Percentiles rank a stretch among this genome's conserved stretches.
Conservation (phyloP, 495 filamentous ascomycete genomes). For the Melanomma pulvis-pyrius region DNA sequence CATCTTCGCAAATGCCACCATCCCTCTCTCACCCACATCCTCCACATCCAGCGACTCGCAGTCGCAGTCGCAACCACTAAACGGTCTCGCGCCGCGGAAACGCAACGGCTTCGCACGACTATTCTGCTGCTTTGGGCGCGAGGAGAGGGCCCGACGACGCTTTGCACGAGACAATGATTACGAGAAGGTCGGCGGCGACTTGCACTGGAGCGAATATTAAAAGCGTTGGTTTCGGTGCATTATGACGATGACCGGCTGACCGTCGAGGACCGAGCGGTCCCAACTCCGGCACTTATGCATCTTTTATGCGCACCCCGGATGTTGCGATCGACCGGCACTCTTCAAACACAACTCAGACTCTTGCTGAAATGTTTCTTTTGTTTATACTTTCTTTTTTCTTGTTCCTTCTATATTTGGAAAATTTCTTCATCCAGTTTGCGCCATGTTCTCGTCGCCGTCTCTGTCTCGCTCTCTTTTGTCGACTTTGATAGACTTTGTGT, state of each 20-base stretch:
- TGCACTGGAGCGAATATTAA: conserved; percentile 25
- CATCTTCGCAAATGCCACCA: conserved; percentile 30
- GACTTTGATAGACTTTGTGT: neutral
- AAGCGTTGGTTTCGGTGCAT: neutral
- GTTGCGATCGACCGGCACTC: conserved; percentile 3
- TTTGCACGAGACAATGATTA: conserved; percentile 6
- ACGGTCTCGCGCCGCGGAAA: conserved; percentile 12
- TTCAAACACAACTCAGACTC: neutral
- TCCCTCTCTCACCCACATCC: conserved; percentile 23
- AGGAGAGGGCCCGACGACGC: conserved; percentile 15
- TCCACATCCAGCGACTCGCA: neutral
- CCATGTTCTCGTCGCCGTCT: neutral
- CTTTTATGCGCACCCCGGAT: neutral
- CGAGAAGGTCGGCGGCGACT: conserved; percentile 14
- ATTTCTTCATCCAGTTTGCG: neutral
- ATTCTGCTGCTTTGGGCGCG: conserved; percentile 25
- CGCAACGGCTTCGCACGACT: conserved; percentile 17
- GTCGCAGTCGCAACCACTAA: neutral
- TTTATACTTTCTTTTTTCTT: conserved; percentile 3
- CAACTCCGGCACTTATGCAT: neutral
- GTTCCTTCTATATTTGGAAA: neutral
- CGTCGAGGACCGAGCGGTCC: no score
- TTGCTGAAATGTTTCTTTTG: neutral
- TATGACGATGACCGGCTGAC: no score
- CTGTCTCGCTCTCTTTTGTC: neutral